Evolutionary conservation across 352 stramenopile genomes (phyloP).

Genomic region (Pythium phragmiticola): DNA sequence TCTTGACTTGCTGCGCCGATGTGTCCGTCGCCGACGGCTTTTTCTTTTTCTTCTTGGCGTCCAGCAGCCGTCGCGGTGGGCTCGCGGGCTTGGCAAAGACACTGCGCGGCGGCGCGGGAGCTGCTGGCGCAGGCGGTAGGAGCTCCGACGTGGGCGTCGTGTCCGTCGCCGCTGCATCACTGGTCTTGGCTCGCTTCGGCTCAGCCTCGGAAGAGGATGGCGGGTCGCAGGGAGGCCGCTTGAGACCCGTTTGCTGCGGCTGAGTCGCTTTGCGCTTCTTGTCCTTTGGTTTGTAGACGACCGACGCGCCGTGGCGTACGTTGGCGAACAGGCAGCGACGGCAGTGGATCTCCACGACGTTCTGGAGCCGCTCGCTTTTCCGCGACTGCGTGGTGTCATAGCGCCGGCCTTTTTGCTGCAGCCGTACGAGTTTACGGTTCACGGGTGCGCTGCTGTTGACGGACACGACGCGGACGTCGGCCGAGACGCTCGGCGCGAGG

Average conservation of each 20-base stretch:
- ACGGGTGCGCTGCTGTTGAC: constrained; percentile 34
- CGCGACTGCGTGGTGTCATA: neutral
- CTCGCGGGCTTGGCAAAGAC: constrained; percentile 54
- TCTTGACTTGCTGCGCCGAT: constrained; percentile 50
- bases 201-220: neutral
- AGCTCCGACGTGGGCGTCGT: neutral
- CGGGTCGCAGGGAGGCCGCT: constrained; percentile 9
- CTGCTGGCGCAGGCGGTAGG: neutral
- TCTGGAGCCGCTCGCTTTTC: constrained; percentile 16
- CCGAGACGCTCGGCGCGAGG: constrained; percentile 57
- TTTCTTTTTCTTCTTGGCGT: constrained; percentile 67
- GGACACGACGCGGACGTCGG: constrained; percentile 48
- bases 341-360: constrained; percentile 47
- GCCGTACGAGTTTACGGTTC: constrained; percentile 53
- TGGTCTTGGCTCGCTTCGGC: constrained; percentile 8
- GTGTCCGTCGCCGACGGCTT: constrained; percentile 61
- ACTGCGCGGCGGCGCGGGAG: constrained; percentile 25
- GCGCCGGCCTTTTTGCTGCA: constrained; percentile 36
- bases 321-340: constrained; percentile 54
- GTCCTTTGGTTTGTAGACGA: constrained; percentile 46
- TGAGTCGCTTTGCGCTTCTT: constrained; percentile 7
- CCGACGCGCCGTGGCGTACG: constrained; percentile 41
- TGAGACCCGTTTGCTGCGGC: constrained; percentile 12
- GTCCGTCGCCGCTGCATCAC: neutral
- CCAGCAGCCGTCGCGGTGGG: constrained; percentile 65